These are phyloP conservation scores for Talaromyces sp. DNA, from an alignment of 2,329 filamentous ascomycete genomes.

Conservation along the genomic window DNA sequence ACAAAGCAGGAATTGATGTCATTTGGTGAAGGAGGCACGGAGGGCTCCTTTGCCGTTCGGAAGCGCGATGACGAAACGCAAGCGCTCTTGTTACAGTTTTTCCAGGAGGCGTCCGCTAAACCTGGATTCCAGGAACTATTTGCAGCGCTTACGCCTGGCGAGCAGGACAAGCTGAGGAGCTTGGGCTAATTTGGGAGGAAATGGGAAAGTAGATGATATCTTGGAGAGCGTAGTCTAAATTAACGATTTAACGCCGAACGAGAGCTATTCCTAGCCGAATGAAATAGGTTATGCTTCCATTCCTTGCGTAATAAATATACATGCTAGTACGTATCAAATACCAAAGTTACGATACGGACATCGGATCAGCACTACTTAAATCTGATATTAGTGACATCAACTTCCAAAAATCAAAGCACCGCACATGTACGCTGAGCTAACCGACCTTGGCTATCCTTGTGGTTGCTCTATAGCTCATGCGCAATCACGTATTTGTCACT, in stretches of 20 bases:
- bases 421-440: not conserved
- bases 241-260: not conserved
- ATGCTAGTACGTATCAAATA: not conserved
- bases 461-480: not conserved
- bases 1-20: constrained; percentile 78
- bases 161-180: constrained; percentile 43
- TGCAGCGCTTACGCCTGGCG: constrained; percentile 51
- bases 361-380: not conserved
- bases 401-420: not conserved
- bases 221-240: not conserved
- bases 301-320: not conserved
- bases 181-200: constrained; percentile 22
- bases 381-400: not conserved
- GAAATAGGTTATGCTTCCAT: not conserved
- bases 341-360: not conserved
- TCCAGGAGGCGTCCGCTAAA: constrained; percentile 56
- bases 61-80: constrained; percentile 88
- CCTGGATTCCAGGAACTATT: constrained; percentile 56
- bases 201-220: not conserved
- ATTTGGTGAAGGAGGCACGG: constrained; percentile 56
- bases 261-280: not conserved
- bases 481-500: not conserved
- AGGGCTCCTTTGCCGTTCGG: constrained; percentile 50
- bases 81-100: constrained; percentile 78
- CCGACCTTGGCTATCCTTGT: not conserved